Percentiles rank a stretch among this genome's conserved stretches.
phyloP scores from a whole-genome alignment of 1,139 yeast species.

The Insectozyma bohioensis region DNA sequence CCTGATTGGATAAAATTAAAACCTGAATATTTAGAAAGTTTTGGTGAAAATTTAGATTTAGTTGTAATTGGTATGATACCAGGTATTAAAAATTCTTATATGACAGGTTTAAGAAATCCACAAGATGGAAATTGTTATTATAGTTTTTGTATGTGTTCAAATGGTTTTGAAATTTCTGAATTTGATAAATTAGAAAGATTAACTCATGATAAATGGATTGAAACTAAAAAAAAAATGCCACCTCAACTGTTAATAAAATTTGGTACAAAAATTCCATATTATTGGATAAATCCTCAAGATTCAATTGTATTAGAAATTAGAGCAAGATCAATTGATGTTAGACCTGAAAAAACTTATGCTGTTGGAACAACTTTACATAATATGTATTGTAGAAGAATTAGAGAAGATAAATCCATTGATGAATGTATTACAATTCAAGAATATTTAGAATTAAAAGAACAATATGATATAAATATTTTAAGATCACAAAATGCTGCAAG shows the following conservation, averaged over 20 bases:
- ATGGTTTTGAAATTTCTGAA: conserved; percentile 73
- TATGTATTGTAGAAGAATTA: conserved; percentile 66
- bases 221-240: conserved; percentile 33
- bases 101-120: conserved; percentile 63
- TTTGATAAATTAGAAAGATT: conserved; percentile 56
- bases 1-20: conserved; percentile 82
- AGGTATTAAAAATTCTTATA: conserved; percentile 70
- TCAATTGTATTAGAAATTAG: conserved; percentile 83
- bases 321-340: conserved; percentile 68
- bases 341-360: conserved; percentile 51
- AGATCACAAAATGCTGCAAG: conserved; percentile 30
- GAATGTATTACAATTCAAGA: conserved; percentile 61
- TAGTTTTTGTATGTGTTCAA: conserved; percentile 80
- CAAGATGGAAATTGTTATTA: conserved; percentile 34
- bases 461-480: conserved; percentile 23
- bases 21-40: conserved; percentile 84
- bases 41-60: conserved; percentile 84
- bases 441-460: conserved; percentile 37
- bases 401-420: conserved; percentile 65
- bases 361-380: conserved; percentile 73
- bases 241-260: conserved; percentile 50
- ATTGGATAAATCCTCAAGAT: conserved; percentile 78
- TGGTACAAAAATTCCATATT: conserved; percentile 62
- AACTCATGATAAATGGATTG: conserved; percentile 64
- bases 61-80: conserved; percentile 75